Percentiles rank a stretch among this genome's conserved stretches.
These are phyloP conservation scores for Boletus insuetus DNA, from an alignment of 768 basidiomycete genomes.

Conservation along the genomic window DNA sequence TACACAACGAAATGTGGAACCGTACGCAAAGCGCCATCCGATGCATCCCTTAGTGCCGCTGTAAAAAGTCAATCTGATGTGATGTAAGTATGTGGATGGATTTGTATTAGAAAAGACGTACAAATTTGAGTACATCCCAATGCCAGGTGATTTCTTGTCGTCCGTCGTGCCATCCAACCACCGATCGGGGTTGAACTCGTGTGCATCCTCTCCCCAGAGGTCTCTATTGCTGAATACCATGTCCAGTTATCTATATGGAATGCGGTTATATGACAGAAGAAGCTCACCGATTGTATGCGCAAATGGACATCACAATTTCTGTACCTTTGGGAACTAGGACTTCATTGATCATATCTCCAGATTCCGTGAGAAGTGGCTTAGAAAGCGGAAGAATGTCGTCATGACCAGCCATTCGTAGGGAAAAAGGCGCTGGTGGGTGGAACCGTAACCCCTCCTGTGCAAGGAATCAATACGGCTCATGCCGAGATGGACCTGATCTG, in stretches of 20 bases:
- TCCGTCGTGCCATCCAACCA: slow-evolving; percentile 1
- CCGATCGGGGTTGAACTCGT: slow-evolving; percentile 17
- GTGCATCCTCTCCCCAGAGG: slow-evolving; percentile 28
- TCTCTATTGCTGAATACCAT: slow-evolving; percentile 10
- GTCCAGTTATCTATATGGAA: not conserved
- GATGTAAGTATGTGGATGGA: not conserved
- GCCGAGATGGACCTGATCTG: not conserved
- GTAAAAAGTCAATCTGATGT: slow-evolving; percentile 16
- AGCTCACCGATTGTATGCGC: slow-evolving; percentile 54
- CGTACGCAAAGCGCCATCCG: slow-evolving; percentile 31
- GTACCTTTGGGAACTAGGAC: slow-evolving; percentile 50
- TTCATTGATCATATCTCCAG: slow-evolving; percentile 41
- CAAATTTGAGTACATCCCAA: slow-evolving; percentile 18
- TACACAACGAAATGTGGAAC: not conserved
- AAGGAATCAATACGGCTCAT: slow-evolving; percentile 14
- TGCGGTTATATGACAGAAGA: not conserved
- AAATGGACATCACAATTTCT: slow-evolving; percentile 47
- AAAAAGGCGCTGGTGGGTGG: slow-evolving; percentile 46
- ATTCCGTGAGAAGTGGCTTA: slow-evolving; percentile 43
- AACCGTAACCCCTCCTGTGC: slow-evolving; percentile 44
- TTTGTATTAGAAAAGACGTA: not conserved
- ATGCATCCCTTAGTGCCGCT: slow-evolving; percentile 16
- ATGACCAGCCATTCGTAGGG: slow-evolving; percentile 43
- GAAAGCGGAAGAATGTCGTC: slow-evolving; percentile 62
- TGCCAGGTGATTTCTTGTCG: slow-evolving; percentile 3